A percentile compares a stretch with the other conserved stretches of the same genome.
Conservation (phyloP, 225 moss, liverwort and hornwort species). For the Bryum argenteum region DNA sequence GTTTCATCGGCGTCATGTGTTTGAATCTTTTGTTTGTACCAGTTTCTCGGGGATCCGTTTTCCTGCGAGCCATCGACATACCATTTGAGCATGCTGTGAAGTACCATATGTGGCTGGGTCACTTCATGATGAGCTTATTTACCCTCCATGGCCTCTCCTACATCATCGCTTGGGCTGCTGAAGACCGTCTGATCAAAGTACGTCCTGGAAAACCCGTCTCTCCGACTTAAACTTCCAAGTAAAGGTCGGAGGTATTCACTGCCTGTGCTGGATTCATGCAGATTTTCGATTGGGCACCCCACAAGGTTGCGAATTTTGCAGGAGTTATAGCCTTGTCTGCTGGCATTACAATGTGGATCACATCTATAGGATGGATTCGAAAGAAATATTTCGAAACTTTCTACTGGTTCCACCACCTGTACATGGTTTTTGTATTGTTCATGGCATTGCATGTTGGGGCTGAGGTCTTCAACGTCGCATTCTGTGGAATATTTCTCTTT, state of each 20-base stretch:
- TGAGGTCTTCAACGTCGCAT: conserved; percentile 49
- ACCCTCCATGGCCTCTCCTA: conserved; percentile 74
- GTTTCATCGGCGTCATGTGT: conserved; percentile 65
- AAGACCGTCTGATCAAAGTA: conserved; percentile 64
- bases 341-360: conserved; percentile 78
- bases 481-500: conserved; percentile 76
- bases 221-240: too few relatives aligned
- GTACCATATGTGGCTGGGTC: conserved; percentile 89
- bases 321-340: conserved; percentile 70
- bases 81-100: conserved; percentile 92
- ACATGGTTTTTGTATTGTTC: conserved; percentile 67
- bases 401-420: conserved; percentile 86
- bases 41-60: conserved; percentile 84
- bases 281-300: conserved; percentile 62
- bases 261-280: conserved; percentile 36
- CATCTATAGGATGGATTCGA: conserved; percentile 69
- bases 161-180: conserved; percentile 54
- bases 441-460: conserved; percentile 82
- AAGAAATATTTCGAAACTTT: conserved; percentile 75
- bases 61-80: conserved; percentile 74
- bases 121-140: conserved; percentile 78
- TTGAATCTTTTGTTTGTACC: conserved; percentile 76
- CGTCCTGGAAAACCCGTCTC: conserved; percentile 11
- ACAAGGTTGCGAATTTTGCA: conserved; percentile 64
- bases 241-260: conserved; percentile 2